Conservation (phyloP, 1,139 yeast genomes). For the Debaryomyces subglobosus region DNA sequence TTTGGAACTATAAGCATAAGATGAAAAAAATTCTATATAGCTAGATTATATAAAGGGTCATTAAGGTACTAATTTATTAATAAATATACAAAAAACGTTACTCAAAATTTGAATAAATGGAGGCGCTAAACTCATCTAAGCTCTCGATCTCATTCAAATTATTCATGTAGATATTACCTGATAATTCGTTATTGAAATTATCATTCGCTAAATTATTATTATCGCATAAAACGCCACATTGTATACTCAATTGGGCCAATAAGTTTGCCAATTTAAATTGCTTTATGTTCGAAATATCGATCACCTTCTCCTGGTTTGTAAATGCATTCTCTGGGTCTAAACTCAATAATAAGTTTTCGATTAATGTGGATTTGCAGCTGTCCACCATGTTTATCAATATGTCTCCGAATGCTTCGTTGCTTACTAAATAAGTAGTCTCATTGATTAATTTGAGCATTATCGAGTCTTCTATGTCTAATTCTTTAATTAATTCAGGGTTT, state of each 20-base stretch:
- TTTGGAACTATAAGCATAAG: neutral
- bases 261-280: slow-evolving; percentile 66
- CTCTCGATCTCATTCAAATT: slow-evolving; percentile 60
- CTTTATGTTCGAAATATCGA: slow-evolving; percentile 22
- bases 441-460: slow-evolving; percentile 49
- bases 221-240: slow-evolving; percentile 59
- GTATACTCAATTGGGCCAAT: slow-evolving; percentile 69
- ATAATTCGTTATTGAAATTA: slow-evolving; percentile 40
- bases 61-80: neutral
- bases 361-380: slow-evolving; percentile 33
- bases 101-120: slow-evolving; percentile 85
- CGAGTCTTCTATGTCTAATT: slow-evolving; percentile 42
- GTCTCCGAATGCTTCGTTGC: slow-evolving; percentile 34
- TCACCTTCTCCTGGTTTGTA: slow-evolving; percentile 17
- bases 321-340: slow-evolving; percentile 22
- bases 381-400: slow-evolving; percentile 34
- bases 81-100: slow-evolving; percentile 16
- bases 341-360: slow-evolving; percentile 27
- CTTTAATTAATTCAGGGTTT: slow-evolving; percentile 45
- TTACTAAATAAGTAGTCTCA: slow-evolving; percentile 42
- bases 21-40: neutral
- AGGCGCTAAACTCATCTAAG: slow-evolving; percentile 85
- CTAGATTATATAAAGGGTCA: neutral
- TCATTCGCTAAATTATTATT: slow-evolving; percentile 47
- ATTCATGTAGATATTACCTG: slow-evolving; percentile 47